phyloP scores from a whole-genome alignment of 2,329 filamentous ascomycete genomes.

The Neurospora sp. region DNA sequence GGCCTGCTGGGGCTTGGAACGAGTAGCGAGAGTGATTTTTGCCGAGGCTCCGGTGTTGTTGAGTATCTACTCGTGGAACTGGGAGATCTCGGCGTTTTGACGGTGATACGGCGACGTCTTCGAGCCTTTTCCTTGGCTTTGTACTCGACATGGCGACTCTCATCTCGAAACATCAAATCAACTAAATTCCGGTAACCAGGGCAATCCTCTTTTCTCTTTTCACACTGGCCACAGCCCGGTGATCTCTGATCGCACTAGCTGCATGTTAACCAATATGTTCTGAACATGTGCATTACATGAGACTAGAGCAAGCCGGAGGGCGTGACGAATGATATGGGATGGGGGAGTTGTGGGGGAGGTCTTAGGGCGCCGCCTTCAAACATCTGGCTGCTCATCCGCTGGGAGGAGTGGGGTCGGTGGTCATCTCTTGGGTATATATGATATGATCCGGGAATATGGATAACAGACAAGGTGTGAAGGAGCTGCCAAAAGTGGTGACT shows the following conservation, averaged over 20 bases:
- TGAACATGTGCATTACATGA: neutral
- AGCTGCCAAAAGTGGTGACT: constrained; percentile 20
- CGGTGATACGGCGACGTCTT: constrained; percentile 17
- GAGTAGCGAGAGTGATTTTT: constrained; percentile 12
- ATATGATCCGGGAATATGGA: neutral
- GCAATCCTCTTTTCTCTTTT: constrained; percentile 39
- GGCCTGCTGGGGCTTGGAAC: constrained; percentile 11
- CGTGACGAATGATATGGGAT: neutral
- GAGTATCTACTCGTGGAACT: constrained; percentile 13
- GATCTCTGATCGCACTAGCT: constrained; percentile 42
- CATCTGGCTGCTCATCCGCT: neutral
- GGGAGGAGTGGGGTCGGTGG: neutral
- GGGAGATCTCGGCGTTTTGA: constrained; percentile 15
- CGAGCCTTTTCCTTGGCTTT: constrained; percentile 33
- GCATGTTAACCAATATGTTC: constrained; percentile 7
- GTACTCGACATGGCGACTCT: constrained; percentile 44
- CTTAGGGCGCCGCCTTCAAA: neutral
- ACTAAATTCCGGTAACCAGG: constrained; percentile 46
- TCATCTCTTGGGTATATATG: neutral
- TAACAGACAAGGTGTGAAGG: neutral
- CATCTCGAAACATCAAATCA: constrained; percentile 48
- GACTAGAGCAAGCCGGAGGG: neutral
- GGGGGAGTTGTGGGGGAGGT: neutral
- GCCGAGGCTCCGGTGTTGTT: constrained; percentile 14
- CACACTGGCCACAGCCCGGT: constrained; percentile 44